A percentile compares a stretch with the other conserved stretches of the same genome.
These are phyloP conservation scores for Pilasporangium apinafurcum DNA, from an alignment of 352 stramenopile species.

Conservation along the genomic window DNA sequence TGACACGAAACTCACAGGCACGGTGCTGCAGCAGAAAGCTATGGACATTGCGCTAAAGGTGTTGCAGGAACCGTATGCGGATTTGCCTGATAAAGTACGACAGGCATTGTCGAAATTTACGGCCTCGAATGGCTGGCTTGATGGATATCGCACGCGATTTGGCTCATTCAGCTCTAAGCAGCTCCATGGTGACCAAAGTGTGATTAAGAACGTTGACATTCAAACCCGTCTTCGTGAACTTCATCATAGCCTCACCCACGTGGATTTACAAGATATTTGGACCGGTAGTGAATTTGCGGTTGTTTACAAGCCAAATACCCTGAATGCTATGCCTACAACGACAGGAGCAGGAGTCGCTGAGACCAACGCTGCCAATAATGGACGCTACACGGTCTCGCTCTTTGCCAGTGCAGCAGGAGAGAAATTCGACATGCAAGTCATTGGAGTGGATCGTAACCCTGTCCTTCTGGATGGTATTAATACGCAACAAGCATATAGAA, in stretches of 20 bases:
- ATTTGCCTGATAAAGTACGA: slow-evolving; percentile 68
- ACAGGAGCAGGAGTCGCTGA: not conserved
- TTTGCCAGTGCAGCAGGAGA: slow-evolving; percentile 73
- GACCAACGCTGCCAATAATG: slow-evolving; percentile 9
- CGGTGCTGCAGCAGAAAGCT: slow-evolving; percentile 74
- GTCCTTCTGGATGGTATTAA: slow-evolving; percentile 56
- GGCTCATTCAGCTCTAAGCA: slow-evolving; percentile 80
- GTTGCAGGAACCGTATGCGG: slow-evolving; percentile 55
- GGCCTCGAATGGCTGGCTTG: slow-evolving; percentile 80
- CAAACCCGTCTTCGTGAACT: slow-evolving; percentile 81
- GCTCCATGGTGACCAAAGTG: slow-evolving; percentile 34
- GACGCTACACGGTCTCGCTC: slow-evolving; percentile 67
- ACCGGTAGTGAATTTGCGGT: slow-evolving; percentile 72
- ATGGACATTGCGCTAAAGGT: slow-evolving; percentile 82
- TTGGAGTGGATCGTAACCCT: slow-evolving; percentile 56
- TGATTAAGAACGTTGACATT: slow-evolving; percentile 82
- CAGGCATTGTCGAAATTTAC: slow-evolving; percentile 70
- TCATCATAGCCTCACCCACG: slow-evolving; percentile 52
- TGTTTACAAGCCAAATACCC: slow-evolving; percentile 32
- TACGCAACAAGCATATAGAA: slow-evolving; percentile 51
- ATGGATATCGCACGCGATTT: slow-evolving; percentile 81
- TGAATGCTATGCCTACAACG: slow-evolving; percentile 2
- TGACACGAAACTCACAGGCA: slow-evolving; percentile 75
- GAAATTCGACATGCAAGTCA: slow-evolving; percentile 79
- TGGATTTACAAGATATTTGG: slow-evolving; percentile 78